Evolutionary conservation across 1,284 basidiomycete genomes (phyloP).

Genomic region (Trametes hirsuta): DNA sequence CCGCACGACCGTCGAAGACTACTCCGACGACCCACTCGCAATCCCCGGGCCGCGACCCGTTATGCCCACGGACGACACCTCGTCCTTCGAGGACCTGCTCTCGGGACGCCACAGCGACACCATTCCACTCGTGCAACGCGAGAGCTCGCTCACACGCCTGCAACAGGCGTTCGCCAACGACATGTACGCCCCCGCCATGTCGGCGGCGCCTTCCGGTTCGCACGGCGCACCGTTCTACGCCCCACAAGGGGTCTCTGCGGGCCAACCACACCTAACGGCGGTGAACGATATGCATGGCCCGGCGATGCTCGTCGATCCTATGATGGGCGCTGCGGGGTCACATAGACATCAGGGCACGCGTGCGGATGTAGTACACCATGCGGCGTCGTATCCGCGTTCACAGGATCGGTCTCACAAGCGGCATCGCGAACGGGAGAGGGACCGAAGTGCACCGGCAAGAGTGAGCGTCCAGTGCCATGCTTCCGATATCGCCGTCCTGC

Average conservation of each 20-base stretch:
- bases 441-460: conserved; percentile 18
- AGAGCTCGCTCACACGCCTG: conserved; percentile 34
- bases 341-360: conserved; percentile 20
- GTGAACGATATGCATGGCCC: conserved; percentile 26
- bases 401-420: conserved; percentile 9
- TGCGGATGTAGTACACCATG: conserved; percentile 27
- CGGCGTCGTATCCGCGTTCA: conserved; percentile 17
- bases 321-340: not conserved
- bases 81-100: conserved; percentile 29
- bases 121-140: conserved; percentile 36
- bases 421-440: conserved; percentile 16
- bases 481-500: not conserved
- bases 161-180: conserved; percentile 35
- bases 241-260: conserved; percentile 13
- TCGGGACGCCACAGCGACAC: conserved; percentile 22
- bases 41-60: not conserved
- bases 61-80: conserved; percentile 24
- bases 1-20: conserved; percentile 26
- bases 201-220: conserved; percentile 28
- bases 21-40: conserved; percentile 20
- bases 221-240: conserved; percentile 26
- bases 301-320: conserved; percentile 17
- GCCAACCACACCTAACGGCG: conserved; percentile 20
- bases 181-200: conserved; percentile 28
- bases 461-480: conserved; percentile 1